Evolutionary conservation across 306 rosid species (phyloP).

Genomic region (Quercus gilva): DNA sequence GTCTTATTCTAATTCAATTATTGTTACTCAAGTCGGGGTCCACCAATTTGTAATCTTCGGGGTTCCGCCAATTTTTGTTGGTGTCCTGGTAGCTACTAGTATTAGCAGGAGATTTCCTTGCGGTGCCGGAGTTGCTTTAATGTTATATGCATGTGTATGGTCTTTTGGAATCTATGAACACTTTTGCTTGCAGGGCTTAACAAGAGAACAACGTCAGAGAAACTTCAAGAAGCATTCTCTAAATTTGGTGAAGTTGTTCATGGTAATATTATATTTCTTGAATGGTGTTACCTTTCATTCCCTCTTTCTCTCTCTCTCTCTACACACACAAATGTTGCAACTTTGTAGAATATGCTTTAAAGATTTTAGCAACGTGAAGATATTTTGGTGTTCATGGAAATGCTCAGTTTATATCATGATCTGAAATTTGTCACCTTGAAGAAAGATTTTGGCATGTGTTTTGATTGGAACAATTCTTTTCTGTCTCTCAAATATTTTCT

Average conservation of each 20-base stretch:
- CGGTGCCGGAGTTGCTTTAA: not conserved
- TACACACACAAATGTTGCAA: too few relatives aligned
- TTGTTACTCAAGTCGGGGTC: not conserved
- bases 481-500: not conserved
- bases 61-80: not conserved
- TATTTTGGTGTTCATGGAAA: not conserved
- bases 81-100: not conserved
- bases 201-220: conserved; percentile 21
- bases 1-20: not conserved
- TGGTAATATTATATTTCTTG: not conserved
- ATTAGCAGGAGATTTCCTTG: not conserved
- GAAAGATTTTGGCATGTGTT: not conserved
- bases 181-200: conserved; percentile 16
- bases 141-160: not conserved
- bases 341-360: too few relatives aligned
- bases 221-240: conserved; percentile 16
- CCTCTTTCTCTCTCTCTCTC: too few relatives aligned
- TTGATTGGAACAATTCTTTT: not conserved
- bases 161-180: not conserved
- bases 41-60: not conserved
- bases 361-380: too few relatives aligned
- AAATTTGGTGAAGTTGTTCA: conserved; percentile 25
- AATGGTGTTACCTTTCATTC: not conserved
- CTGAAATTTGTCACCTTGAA: not conserved
- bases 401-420: not conserved